Percentiles rank a stretch among this genome's conserved stretches.
These are phyloP conservation scores for Phytophthora kernoviae DNA, from an alignment of 352 stramenopile species.

Conservation along the genomic window DNA sequence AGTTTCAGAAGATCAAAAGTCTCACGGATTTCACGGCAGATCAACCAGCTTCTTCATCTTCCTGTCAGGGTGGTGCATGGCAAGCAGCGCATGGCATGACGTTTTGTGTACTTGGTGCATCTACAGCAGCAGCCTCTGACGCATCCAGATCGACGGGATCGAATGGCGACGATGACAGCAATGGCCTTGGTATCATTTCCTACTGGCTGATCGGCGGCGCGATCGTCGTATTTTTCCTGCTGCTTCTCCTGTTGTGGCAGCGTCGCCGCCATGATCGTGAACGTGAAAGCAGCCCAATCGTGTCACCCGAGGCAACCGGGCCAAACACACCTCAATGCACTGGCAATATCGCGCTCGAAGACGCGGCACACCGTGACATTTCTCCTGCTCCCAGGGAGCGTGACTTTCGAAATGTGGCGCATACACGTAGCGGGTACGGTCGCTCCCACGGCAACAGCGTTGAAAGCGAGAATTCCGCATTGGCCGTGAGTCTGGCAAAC, in stretches of 20 bases:
- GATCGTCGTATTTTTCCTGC: conserved; percentile 38
- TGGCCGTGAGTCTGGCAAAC: conserved; percentile 33
- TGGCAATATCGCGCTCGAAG: conserved; percentile 20
- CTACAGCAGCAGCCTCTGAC: conserved; percentile 27
- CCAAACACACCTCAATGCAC: conserved; percentile 30
- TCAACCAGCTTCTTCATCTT: conserved; percentile 16
- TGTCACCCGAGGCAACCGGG: conserved; percentile 26
- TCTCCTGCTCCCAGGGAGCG: background rate
- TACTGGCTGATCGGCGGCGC: conserved; percentile 44
- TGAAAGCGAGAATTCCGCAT: conserved; percentile 32
- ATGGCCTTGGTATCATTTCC: conserved; percentile 17
- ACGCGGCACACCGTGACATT: conserved; percentile 19
- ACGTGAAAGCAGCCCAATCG: conserved; percentile 24
- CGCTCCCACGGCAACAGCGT: conserved; percentile 27
- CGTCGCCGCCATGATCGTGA: conserved; percentile 27
- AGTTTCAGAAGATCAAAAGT: conserved; percentile 34
- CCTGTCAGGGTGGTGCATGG: conserved; percentile 35
- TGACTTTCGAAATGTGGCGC: no score
- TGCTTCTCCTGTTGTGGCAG: conserved; percentile 40
- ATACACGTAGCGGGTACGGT: conserved; percentile 9
- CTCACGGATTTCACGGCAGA: conserved; percentile 41
- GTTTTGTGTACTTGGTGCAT: conserved; percentile 44
- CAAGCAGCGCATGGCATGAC: conserved; percentile 34
- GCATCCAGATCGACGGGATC: conserved; percentile 23
- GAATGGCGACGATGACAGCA: conserved; percentile 7